Base-by-base conservation (phyloP, 2,329 filamentous ascomycete species). In the Pyrenochaeta sp. region DNA sequence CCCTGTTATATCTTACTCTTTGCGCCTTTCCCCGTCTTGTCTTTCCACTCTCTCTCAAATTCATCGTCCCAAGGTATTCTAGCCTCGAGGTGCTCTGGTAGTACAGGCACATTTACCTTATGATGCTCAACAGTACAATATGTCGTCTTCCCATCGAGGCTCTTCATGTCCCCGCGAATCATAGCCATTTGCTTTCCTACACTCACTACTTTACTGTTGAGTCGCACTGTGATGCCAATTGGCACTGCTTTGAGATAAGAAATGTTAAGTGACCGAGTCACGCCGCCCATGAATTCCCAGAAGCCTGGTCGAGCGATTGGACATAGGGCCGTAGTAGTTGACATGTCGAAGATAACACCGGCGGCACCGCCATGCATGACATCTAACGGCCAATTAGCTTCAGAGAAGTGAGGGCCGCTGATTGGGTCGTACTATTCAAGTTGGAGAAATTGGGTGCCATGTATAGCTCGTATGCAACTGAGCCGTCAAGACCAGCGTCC, bases 81-180 rank as follows among this genome's bases (percentile, higher is more conserved):
- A 14, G 71, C 69, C n/a, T 63, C 59, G 48, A 76, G 49, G 61
- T 82, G 78, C 40, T 78, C 73, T 17, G 71, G 54, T 37, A 63
- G 64, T 20, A 78, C 77, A 10, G 79, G 76, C 4, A 78, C 68
- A 45, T 77, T 75, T 10, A 83, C 80, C 56, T 84, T 84, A 64
- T 84, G 82, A 56, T 84, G 81, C 63, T 84, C 82, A 31, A 75
- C 80, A 1, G 81, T 82, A 46, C 78, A 81, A 58, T 81, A 83
- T 5, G 78, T 73, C 0, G 68, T 75, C 57, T 77, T 79, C 0
- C 80, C 79, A 61, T 84, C 81, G 14, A 77, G 63, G 45, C 77
- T 81, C 4, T 74, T 79, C 78, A 85, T 83, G 35, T 73, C 74
- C 3, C 79, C 81, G 7, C 77, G 73, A 35, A 83, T 80, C 72